Evolutionary conservation across 176 grass and related monocot species (phyloP).

Genomic region (Ananas comosus): DNA sequence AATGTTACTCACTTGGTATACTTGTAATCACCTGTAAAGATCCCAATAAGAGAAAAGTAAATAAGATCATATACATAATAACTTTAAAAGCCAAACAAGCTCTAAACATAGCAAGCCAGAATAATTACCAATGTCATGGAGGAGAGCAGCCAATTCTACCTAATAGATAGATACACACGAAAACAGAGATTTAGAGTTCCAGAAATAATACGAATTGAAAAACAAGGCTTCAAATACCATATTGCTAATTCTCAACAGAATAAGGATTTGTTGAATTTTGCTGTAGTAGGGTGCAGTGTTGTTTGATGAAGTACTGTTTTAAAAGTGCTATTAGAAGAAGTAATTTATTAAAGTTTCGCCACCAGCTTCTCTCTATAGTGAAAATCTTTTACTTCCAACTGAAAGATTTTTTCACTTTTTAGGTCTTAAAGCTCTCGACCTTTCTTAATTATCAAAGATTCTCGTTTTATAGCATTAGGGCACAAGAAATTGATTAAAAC

Average conservation of each 20-base stretch:
- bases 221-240: not conserved
- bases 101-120: not conserved
- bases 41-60: not conserved
- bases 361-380: too few relatives aligned
- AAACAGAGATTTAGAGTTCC: not conserved
- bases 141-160: constrained; percentile 81
- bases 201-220: not conserved
- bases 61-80: not conserved
- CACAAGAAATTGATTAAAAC: too few relatives aligned
- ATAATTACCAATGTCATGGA: constrained; percentile 75
- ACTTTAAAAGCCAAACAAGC: constrained; percentile 1
- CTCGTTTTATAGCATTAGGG: too few relatives aligned
- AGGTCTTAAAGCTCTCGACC: too few relatives aligned
- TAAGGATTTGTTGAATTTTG: too few relatives aligned
- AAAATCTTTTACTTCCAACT: too few relatives aligned
- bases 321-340: too few relatives aligned
- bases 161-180: constrained; percentile 29
- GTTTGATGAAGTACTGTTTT: too few relatives aligned
- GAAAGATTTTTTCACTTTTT: too few relatives aligned
- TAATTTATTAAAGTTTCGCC: too few relatives aligned
- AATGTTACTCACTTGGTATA: constrained; percentile 61
- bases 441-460: too few relatives aligned
- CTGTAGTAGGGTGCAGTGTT: too few relatives aligned
- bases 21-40: constrained; percentile 78
- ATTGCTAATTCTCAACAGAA: not conserved